A percentile compares a stretch with the other conserved stretches of the same genome.
Conservation (phyloP, 495 filamentous ascomycete genomes). For the Aspergillus homomorphus region DNA sequence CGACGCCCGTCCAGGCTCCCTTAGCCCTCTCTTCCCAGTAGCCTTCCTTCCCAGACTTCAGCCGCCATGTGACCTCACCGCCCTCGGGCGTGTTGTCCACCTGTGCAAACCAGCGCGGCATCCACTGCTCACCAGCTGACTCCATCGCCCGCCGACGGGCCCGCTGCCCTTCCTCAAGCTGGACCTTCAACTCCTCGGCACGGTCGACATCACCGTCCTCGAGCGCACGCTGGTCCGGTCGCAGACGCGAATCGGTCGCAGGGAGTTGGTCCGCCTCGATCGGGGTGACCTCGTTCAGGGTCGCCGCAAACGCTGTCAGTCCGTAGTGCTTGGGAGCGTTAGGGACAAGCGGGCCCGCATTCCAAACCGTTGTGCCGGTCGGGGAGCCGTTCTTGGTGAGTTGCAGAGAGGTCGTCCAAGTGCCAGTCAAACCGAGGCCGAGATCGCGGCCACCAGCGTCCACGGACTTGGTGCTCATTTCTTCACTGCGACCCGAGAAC, state of each 20-base stretch:
- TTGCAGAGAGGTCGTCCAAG: conserved; percentile 75
- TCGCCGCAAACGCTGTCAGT: conserved; percentile 78
- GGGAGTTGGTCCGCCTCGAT: conserved; percentile 72
- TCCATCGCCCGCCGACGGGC: conserved; percentile 72
- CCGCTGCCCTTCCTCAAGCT: conserved; percentile 83
- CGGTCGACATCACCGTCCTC: conserved; percentile 80
- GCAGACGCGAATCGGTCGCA: conserved; percentile 73
- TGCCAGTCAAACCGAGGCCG: conserved; percentile 65
- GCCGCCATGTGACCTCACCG: conserved; percentile 74
- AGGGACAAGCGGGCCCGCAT: conserved; percentile 67
- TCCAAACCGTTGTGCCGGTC: conserved; percentile 68
- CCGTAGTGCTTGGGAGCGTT: conserved; percentile 78
- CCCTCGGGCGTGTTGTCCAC: conserved; percentile 48
- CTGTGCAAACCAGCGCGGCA: conserved; percentile 78
- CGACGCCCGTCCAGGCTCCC: conserved; percentile 67
- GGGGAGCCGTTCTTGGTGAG: conserved; percentile 56
- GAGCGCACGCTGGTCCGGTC: conserved; percentile 88
- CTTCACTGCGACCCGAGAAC: conserved; percentile 92
- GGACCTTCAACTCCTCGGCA: conserved; percentile 79
- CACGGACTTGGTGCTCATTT: conserved; percentile 71
- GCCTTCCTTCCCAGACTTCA: conserved; percentile 75
- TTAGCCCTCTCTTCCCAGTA: conserved; percentile 86
- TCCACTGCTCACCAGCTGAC: conserved; percentile 63
- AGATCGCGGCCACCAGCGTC: conserved; percentile 59
- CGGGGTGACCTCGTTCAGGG: conserved; percentile 81